These are phyloP conservation scores for Aphanomyces cochlioides DNA, from an alignment of 352 stramenopile species.

Conservation along the genomic window DNA sequence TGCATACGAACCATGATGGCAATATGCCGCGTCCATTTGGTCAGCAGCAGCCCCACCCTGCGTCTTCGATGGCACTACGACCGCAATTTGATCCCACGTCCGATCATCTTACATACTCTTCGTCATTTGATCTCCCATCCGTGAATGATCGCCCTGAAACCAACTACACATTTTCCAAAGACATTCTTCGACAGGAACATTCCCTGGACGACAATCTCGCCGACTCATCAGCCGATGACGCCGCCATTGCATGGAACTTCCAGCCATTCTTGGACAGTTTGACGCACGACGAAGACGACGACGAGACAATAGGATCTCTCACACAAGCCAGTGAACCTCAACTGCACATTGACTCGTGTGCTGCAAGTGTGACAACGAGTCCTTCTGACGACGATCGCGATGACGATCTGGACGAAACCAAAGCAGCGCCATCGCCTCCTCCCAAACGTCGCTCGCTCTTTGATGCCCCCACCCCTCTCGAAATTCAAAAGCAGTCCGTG, in stretches of 20 bases:
- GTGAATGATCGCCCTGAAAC: constrained; percentile 2
- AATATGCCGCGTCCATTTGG: background rate
- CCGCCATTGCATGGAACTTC: background rate
- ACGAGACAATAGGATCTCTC: background rate
- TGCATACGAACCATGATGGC: background rate
- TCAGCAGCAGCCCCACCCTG: background rate
- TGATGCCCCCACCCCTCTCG: constrained; percentile 10
- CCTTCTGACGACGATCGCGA: background rate
- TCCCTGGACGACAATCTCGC: background rate
- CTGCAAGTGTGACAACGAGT: constrained; percentile 7
- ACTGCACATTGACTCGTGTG: background rate
- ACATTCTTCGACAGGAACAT: constrained; percentile 4
- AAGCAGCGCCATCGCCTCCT: background rate
- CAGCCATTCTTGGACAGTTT: constrained; percentile 16
- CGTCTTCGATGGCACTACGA: background rate
- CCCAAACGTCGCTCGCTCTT: constrained; percentile 20
- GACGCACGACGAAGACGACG: constrained; percentile 15
- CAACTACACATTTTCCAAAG: constrained; percentile 13
- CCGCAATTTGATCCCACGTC: background rate
- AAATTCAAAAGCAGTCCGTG: constrained; percentile 27
- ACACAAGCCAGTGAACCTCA: background rate
- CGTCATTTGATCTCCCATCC: background rate
- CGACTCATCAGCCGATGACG: background rate
- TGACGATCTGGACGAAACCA: background rate
- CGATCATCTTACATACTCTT: background rate